Conservation (phyloP, 2,329 filamentous ascomycete species). For the Nakataea oryzae region DNA sequence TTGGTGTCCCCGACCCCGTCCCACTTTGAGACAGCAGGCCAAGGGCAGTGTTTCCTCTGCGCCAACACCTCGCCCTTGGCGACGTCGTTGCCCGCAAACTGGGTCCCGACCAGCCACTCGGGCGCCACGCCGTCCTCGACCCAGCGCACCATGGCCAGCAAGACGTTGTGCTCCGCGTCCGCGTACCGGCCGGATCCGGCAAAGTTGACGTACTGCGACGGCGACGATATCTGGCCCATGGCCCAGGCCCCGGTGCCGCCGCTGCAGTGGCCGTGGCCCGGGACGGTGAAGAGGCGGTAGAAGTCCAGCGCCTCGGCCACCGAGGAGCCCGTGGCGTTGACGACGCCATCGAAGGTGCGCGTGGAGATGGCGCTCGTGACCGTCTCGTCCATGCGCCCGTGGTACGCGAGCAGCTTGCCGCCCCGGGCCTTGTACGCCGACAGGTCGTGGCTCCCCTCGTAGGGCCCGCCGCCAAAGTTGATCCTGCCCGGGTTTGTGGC, state of each 20-base stretch:
- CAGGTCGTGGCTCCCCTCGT: constrained; percentile 27
- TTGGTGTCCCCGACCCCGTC: constrained; percentile 3
- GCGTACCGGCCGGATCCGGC: constrained; percentile 1
- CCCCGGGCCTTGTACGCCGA: constrained; percentile 28
- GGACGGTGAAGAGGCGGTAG: constrained; percentile 19
- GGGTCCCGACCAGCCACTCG: constrained; percentile 15
- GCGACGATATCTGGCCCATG: constrained; percentile 11
- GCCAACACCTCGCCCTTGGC: constrained; percentile 1
- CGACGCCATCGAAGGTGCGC: constrained; percentile 12
- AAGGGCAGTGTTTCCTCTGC: constrained; percentile 6
- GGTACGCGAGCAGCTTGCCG: constrained; percentile 40
- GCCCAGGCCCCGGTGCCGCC: constrained; percentile 15
- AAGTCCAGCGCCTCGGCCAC: constrained; percentile 12
- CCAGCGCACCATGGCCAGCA: constrained; percentile 34
- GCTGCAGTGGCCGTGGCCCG: constrained; percentile 20
- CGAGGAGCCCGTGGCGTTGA: constrained; percentile 4
- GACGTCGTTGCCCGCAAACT: constrained; percentile 4
- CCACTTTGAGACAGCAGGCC: constrained; percentile 3
- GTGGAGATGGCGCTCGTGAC: constrained; percentile 19
- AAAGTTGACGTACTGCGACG: neutral
- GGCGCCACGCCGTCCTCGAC: constrained; percentile 30
- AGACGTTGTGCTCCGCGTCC: constrained; percentile 27
- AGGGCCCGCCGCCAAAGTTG: constrained; percentile 7
- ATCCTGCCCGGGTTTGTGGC: constrained; percentile 11
- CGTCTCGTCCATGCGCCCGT: constrained; percentile 31